phyloP scores from a whole-genome alignment of 345 rosid genomes.

The Populus pruinosa region DNA sequence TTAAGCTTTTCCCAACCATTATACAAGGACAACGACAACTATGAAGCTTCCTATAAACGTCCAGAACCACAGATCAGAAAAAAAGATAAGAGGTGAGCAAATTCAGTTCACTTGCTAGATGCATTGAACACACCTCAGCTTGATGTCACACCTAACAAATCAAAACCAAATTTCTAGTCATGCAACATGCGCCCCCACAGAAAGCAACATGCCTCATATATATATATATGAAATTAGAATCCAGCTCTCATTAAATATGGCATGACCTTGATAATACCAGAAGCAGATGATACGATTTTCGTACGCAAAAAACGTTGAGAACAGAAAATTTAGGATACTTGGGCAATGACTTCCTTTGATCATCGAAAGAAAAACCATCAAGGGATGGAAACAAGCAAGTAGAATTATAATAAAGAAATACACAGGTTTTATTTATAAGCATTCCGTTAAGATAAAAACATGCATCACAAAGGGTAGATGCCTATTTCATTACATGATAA shows the following conservation, averaged over 20 bases:
- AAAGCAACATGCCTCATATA: background rate
- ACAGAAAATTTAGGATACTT: background rate
- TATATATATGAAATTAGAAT: background rate
- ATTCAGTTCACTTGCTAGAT: background rate
- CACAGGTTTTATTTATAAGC: slow-evolving; percentile 13
- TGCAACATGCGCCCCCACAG: background rate
- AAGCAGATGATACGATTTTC: background rate
- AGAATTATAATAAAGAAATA: background rate
- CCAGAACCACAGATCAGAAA: background rate
- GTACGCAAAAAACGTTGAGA: background rate
- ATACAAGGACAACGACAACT: background rate
- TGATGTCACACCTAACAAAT: background rate
- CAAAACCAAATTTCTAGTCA: background rate
- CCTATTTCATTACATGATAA: slow-evolving; percentile 22
- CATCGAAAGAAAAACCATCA: too few relatives aligned
- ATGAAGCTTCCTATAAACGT: background rate
- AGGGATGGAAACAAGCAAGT: background rate
- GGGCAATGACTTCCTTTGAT: background rate
- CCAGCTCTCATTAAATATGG: background rate
- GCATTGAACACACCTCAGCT: background rate
- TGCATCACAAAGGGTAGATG: slow-evolving; percentile 28
- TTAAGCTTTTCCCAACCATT: background rate
- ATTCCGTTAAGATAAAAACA: slow-evolving; percentile 2
- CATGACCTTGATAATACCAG: background rate
- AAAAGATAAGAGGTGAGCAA: background rate